Evolutionary conservation across 441 rosid genomes (phyloP).

Genomic region (Dalechampia spathulata): DNA sequence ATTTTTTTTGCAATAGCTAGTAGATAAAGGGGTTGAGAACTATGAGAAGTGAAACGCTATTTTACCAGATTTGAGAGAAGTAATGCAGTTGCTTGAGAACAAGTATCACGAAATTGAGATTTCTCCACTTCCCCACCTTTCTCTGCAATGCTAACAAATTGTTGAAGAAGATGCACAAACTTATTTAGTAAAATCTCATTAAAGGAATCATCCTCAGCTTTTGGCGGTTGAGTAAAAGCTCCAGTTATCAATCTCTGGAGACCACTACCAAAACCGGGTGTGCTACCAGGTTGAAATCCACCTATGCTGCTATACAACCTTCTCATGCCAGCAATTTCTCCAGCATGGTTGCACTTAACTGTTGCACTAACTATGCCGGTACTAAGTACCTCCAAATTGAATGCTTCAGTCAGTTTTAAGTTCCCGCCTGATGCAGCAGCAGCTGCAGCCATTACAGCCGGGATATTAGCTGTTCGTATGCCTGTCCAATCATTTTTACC

Average conservation of each 20-base stretch:
- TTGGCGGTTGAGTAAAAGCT: slow-evolving; percentile 71
- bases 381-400: slow-evolving; percentile 94
- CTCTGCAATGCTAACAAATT: slow-evolving; percentile 81
- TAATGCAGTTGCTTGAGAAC: slow-evolving; percentile 95
- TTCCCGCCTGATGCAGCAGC: slow-evolving; percentile 98
- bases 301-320: slow-evolving; percentile 91
- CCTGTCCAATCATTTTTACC: slow-evolving; percentile 97
- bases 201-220: slow-evolving; percentile 75
- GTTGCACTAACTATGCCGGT: slow-evolving; percentile 98
- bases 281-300: slow-evolving; percentile 66
- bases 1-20: not conserved
- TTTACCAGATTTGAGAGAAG: slow-evolving; percentile 92
- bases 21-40: not conserved
- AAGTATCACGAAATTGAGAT: slow-evolving; percentile 76
- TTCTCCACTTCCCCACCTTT: slow-evolving; percentile 89
- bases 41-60: slow-evolving; percentile 2
- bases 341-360: slow-evolving; percentile 88
- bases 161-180: slow-evolving; percentile 89
- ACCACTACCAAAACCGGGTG: slow-evolving; percentile 62
- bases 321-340: slow-evolving; percentile 99
- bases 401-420: slow-evolving; percentile 71
- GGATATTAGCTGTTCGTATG: slow-evolving; percentile 82
- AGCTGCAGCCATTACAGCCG: slow-evolving; percentile 98
- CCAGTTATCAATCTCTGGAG: slow-evolving; percentile 88
- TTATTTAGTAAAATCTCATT: slow-evolving; percentile 78